Percentiles rank a stretch among this genome's conserved stretches.
These are phyloP conservation scores for Diaporthe nobilis DNA, from an alignment of 2,329 filamentous ascomycete species.

Conservation along the genomic window DNA sequence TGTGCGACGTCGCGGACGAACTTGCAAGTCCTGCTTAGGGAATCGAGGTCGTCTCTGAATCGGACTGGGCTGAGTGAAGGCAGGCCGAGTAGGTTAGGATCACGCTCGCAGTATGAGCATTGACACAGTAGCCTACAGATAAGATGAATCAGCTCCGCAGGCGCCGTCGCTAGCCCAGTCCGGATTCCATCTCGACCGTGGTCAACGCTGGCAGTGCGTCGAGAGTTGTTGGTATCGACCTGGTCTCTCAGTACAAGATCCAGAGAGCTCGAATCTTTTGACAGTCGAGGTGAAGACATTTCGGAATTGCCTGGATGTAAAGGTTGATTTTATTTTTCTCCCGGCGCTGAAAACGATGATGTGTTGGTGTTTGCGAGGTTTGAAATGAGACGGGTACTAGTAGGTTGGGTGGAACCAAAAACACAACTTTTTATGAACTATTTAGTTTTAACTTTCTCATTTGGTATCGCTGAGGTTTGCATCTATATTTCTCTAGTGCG, in stretches of 20 bases:
- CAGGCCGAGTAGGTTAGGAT: background rate
- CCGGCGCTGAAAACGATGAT: background rate
- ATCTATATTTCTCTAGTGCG: background rate
- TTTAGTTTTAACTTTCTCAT: too few relatives aligned
- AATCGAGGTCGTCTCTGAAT: background rate
- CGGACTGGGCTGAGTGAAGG: too few relatives aligned
- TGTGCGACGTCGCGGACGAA: background rate
- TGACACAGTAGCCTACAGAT: background rate
- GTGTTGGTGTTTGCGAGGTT: background rate
- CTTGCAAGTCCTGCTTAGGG: background rate
- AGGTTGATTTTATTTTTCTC: background rate
- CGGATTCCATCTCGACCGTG: background rate
- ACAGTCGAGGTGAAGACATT: background rate
- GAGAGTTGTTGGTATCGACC: too few relatives aligned
- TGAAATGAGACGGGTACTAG: background rate
- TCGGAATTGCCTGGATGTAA: background rate
- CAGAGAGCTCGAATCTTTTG: background rate
- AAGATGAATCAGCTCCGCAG: background rate
- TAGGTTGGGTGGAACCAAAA: background rate
- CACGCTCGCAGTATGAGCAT: background rate
- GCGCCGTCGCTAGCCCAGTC: background rate
- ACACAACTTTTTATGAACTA: background rate
- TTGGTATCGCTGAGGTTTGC: background rate
- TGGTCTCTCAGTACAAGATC: background rate
- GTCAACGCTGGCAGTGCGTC: too few relatives aligned